Conservation (phyloP, 1,284 basidiomycete genomes). For the Leccinum insolens region DNA sequence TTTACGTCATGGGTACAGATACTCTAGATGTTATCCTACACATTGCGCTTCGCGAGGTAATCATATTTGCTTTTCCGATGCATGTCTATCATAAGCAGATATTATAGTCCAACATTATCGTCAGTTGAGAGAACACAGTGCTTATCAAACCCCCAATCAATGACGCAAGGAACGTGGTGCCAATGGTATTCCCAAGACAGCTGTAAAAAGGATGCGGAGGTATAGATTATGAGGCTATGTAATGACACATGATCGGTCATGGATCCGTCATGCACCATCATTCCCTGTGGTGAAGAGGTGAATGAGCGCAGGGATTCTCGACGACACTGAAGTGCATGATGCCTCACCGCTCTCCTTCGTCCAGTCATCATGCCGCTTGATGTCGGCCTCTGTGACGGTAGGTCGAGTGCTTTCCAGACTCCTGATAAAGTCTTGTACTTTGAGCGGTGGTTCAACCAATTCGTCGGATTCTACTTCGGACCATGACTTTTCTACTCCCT, state of each 20-base stretch:
- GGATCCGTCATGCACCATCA: conserved; percentile 43
- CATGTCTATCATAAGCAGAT: conserved; percentile 23
- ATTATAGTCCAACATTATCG: conserved; percentile 20
- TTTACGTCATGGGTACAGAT: conserved; percentile 4
- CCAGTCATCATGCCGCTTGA: conserved; percentile 90
- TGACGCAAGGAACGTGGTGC: background rate
- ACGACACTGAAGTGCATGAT: background rate
- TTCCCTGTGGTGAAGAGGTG: conserved; percentile 34
- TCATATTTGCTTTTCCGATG: conserved; percentile 8
- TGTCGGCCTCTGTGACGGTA: conserved; percentile 90
- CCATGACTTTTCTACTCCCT: conserved; percentile 91
- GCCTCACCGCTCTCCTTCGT: conserved; percentile 80
- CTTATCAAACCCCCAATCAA: background rate
- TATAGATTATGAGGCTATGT: conserved; percentile 19
- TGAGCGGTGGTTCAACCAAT: conserved; percentile 84
- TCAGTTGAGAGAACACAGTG: background rate
- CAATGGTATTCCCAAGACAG: conserved; percentile 16
- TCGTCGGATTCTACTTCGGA: conserved; percentile 91
- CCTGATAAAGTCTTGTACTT: conserved; percentile 83
- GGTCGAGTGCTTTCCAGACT: conserved; percentile 84
- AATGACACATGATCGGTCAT: conserved; percentile 2
- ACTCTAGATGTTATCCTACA: conserved; percentile 25
- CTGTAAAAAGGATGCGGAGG: conserved; percentile 17
- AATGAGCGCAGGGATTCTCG: background rate
- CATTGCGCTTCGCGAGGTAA: conserved; percentile 6